Base-by-base conservation (phyloP, 2,329 filamentous ascomycete species). In the Biscogniauxia marginata region DNA sequence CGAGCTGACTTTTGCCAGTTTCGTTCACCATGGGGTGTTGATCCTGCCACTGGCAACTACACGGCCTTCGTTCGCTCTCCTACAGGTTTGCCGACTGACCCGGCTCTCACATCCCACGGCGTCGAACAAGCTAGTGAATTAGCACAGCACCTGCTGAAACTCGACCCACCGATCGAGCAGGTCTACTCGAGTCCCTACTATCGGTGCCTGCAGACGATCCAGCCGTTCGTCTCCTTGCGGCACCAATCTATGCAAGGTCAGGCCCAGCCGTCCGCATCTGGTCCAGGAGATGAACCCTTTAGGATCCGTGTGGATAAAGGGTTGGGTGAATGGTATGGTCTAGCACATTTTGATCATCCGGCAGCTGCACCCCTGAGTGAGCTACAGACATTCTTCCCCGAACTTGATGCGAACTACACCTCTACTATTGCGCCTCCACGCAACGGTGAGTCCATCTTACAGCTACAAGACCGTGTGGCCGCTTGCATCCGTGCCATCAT, bases 121-220 rank as follows among this genome's bases (percentile, higher is more conserved):
- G 88, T 96, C 44, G 81, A 85, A 51, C 95, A 99, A 77, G 86
- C 92, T 20, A 80, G 84, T 58, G 87, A 98, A 74, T 82, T 98
- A 48, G 92, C 81, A 2, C 76, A 73, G 7, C 82, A 90, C 68
- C 79, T 96, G 49, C 70, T 79, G 56, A 78, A 75, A 0, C 70
- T 90, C 46, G 74, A 85, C 18, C 89, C 89, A 30, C 83, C 87
- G 1, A 82, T 93, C 57, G 87, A 91, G 52, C 80, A 81, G 48
- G 82, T 98, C 63, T 98, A 96, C 76, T 89, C 85, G 25, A 92
- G 88, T 58, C 89, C 91, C 0, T 96, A 91, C 75, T 96, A 95
- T 73, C 85, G 92, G 62, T 96, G 92, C 70, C 77, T 96, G 45
- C 89, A 96, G 75, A 96, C 92, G 1, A 84, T 96, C 52, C 78